Percentiles rank a stretch among this genome's conserved stretches.
phyloP scores from a whole-genome alignment of 73 alveolate species.

The Paramecium pentaurelia region DNA sequence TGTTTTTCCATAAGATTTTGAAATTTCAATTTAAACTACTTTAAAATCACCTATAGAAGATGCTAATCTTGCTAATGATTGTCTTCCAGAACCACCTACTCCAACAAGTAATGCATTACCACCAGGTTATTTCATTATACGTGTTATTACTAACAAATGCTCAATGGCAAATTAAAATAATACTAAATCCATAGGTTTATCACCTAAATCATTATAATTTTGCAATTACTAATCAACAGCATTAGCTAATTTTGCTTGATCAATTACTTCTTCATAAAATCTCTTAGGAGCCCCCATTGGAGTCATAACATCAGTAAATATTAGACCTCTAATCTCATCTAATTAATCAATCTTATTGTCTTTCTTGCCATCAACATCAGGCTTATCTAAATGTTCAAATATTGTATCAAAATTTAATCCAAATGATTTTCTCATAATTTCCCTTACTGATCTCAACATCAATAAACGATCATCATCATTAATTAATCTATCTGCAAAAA shows the following conservation, averaged over 20 bases:
- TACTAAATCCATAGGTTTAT: constrained; percentile 94
- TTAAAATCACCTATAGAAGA: constrained; percentile 73
- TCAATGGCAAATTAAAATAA: constrained; percentile 99
- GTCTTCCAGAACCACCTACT: constrained; percentile 90
- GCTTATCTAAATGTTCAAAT: constrained; percentile 66
- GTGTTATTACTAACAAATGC: constrained; percentile 96
- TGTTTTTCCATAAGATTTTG: constrained; percentile 68
- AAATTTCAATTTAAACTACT: constrained; percentile 69
- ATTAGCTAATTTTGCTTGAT: constrained; percentile 40
- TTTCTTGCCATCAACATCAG: constrained; percentile 80
- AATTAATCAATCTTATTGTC: constrained; percentile 91
- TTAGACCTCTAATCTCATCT: constrained; percentile 94
- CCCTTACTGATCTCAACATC: constrained; percentile 94
- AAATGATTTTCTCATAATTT: constrained; percentile 84
- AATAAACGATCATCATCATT: constrained; percentile 94
- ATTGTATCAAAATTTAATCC: constrained; percentile 80
- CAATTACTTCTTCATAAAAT: constrained; percentile 83
- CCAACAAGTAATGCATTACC: constrained; percentile 99
- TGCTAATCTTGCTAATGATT: constrained; percentile 70
- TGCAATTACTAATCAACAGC: constrained; percentile 76
- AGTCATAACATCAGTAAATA: constrained; percentile 85
- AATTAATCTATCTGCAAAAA: constrained; percentile 98
- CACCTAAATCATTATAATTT: constrained; percentile 68
- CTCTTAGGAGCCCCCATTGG: constrained; percentile 90
- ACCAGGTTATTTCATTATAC: constrained; percentile 97